Evolutionary conservation across 768 basidiomycete species (phyloP).

Genomic region (Termitomyces sp.): DNA sequence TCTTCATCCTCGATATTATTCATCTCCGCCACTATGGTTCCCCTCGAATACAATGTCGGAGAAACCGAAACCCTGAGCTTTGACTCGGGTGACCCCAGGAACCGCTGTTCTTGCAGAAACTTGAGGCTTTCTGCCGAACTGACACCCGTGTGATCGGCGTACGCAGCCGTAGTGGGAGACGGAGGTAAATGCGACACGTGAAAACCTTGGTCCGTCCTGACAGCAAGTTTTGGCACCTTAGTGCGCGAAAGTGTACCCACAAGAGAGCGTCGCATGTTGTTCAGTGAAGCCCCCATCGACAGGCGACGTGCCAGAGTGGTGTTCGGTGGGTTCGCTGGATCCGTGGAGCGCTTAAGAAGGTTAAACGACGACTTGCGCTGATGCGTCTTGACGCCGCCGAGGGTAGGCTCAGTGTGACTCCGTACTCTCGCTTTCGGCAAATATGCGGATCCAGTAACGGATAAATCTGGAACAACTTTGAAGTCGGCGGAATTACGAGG

Average conservation of each 20-base stretch:
- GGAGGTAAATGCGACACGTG: constrained; percentile 32
- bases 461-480: constrained; percentile 2
- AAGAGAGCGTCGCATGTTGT: constrained; percentile 41
- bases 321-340: constrained; percentile 16
- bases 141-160: constrained; percentile 4
- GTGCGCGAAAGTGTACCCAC: constrained; percentile 26
- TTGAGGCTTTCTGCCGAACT: constrained; percentile 2
- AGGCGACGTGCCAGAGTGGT: constrained; percentile 11
- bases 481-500: constrained; percentile 9
- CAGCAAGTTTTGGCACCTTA: constrained; percentile 8
- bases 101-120: constrained; percentile 4
- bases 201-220: constrained; percentile 19
- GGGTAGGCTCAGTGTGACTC: constrained; percentile 11
- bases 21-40: constrained; percentile 49
- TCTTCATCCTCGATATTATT: constrained; percentile 61
- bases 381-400: background rate
- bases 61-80: constrained; percentile 34
- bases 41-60: constrained; percentile 55
- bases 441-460: background rate
- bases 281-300: constrained; percentile 30
- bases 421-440: constrained; percentile 5
- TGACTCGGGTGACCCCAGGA: constrained; percentile 5
- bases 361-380: constrained; percentile 28
- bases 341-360: constrained; percentile 27
- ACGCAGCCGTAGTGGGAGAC: constrained; percentile 23